A percentile compares a stretch with the other conserved stretches of the same genome.
Conservation (phyloP, 208 protist species). For the Leishmania braziliensis region DNA sequence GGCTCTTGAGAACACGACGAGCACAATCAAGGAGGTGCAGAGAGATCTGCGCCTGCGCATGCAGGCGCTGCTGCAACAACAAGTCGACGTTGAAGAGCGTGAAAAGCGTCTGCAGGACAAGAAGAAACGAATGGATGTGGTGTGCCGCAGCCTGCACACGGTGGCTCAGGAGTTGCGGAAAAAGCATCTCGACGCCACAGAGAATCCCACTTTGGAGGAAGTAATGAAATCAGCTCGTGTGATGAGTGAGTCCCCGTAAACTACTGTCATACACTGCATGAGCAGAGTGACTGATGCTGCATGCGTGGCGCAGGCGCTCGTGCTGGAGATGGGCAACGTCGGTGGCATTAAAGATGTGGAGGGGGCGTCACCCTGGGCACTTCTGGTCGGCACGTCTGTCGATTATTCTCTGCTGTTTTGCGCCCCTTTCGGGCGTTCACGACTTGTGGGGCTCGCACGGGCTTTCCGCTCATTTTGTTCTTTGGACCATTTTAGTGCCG, state of each 20-base stretch:
- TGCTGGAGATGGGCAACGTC: not conserved
- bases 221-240: constrained; percentile 8
- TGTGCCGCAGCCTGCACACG: constrained; percentile 36
- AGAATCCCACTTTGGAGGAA: constrained; percentile 3
- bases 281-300: not conserved
- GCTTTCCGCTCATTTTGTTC: not conserved
- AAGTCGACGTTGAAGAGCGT: constrained; percentile 18
- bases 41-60: constrained; percentile 37
- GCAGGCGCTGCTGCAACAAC: constrained; percentile 20
- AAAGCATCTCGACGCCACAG: constrained; percentile 13
- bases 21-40: constrained; percentile 54
- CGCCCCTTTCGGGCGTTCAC: not conserved
- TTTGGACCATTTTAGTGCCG: not conserved
- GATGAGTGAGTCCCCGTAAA: constrained; percentile 13
- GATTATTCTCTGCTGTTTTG: not conserved
- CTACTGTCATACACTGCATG: not conserved
- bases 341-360: not conserved
- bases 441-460: not conserved
- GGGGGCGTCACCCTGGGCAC: not conserved
- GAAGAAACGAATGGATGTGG: constrained; percentile 15
- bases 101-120: constrained; percentile 21
- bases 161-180: constrained; percentile 42
- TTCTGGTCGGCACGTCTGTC: not conserved
- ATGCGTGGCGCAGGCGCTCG: not conserved
- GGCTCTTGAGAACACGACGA: constrained; percentile 59